Evolutionary conservation across 192 early-diverging fungal species (phyloP), one percentile per base, ranked within the genome.

Genomic region (Paraglomus brasilianum): DNA sequence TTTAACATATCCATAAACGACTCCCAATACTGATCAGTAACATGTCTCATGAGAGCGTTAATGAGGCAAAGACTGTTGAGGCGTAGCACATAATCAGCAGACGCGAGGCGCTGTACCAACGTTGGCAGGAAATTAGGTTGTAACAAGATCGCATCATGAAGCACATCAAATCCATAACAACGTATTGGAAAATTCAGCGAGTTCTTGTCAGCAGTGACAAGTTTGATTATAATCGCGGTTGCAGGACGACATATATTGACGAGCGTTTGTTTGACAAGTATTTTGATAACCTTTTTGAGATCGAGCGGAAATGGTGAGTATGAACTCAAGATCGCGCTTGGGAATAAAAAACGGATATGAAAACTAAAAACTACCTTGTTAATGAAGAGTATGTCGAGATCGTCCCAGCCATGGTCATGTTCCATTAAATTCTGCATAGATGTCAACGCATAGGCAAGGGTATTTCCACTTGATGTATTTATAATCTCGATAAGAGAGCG

Each of bases 171-270:
- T 1, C 83, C 81, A 59, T 83, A 82, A 69, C 76, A 80, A 39
- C 81, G 73, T 38, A 63, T 59, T 56, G 78, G 43, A 36, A 41
- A 51, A 42, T 53, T 51, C 14, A 46, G 48, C 3, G 74, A 49
- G 49, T 24, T 66, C 64, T 61, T 72, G 58, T 79, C 77, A 13
- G 84, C 77, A 22, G 67, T 71, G 1, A 85, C 81, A 11, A 90
- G 69, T 66, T 89, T 88, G 59, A 87, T 86, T 30, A 91, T 75
- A 40, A 91, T 83, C 0, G 86, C 86, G 0, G 88, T 90, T 4
- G 89, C 88, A 11, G 89, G 89, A 4, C 89, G 75, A 64, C 86
- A 83, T 61, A 91, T 85, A 47, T 86, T 91, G 7, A 88, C 86
- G 13, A 90, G 81, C 15, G 81, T 81, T 76, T 91, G 81, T 19